phyloP scores from a whole-genome alignment of 208 protist species.

The Acanthamoeba sp. region DNA sequence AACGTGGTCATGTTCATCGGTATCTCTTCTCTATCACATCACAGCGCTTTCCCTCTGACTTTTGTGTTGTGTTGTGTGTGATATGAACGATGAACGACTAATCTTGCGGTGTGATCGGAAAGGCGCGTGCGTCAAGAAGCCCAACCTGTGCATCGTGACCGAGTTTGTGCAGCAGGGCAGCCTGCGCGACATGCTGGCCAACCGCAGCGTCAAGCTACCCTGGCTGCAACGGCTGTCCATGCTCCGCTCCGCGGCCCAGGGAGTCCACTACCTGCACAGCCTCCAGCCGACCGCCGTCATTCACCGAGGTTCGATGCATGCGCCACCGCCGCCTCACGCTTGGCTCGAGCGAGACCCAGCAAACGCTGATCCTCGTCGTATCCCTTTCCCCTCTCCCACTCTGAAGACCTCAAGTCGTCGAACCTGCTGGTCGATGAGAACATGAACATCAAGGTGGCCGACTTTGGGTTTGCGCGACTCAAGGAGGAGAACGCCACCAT shows the following conservation, averaged over 20 bases:
- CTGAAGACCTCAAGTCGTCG: no score
- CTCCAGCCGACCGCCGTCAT: not conserved
- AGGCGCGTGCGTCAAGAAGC: constrained; percentile 74
- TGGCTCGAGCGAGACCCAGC: no score
- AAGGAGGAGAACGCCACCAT: constrained; percentile 70
- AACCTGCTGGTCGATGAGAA: no score
- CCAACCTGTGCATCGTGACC: constrained; percentile 86
- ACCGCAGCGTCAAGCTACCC: constrained; percentile 27
- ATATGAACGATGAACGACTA: not conserved
- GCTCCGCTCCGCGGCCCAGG: not conserved
- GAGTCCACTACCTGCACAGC: constrained; percentile 51
- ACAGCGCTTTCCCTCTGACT: not conserved
- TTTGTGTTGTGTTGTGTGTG: not conserved
- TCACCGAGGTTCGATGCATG: no score
- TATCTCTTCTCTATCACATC: not conserved
- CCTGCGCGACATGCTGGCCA: constrained; percentile 78
- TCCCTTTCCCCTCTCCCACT: no score
- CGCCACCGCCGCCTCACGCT: constrained; percentile 63
- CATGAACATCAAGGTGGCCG: no score
- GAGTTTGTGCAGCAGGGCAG: constrained; percentile 83
- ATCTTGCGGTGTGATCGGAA: no score
- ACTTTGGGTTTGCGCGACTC: constrained; percentile 45
- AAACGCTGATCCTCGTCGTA: no score
- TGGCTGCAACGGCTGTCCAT: not conserved
- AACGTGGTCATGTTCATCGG: constrained; percentile 70